These are phyloP conservation scores for Botryotinia globosa DNA, from an alignment of 2,329 filamentous ascomycete species.

Conservation along the genomic window DNA sequence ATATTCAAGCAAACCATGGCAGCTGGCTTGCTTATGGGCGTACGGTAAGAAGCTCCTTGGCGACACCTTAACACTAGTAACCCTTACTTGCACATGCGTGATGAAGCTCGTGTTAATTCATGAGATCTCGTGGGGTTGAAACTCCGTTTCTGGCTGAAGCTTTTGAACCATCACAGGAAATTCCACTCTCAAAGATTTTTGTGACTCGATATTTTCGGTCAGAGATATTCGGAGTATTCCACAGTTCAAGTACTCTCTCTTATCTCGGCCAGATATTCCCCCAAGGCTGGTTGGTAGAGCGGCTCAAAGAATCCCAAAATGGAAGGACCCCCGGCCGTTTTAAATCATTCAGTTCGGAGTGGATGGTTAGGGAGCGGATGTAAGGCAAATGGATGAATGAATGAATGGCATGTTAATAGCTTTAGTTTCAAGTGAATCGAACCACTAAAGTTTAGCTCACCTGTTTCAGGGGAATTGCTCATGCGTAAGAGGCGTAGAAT, in stretches of 20 bases:
- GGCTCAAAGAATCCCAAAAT: neutral
- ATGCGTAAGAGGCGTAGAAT: neutral
- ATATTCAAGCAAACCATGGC: neutral
- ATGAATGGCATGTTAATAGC: neutral
- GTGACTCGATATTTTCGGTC: constrained; percentile 4
- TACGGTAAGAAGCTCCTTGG: neutral
- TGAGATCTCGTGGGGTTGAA: neutral
- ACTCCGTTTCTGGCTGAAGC: neutral
- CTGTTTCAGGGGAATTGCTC: neutral
- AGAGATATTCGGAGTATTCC: neutral
- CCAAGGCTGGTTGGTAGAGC: neutral
- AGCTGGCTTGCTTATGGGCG: constrained; percentile 1
- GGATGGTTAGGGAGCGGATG: neutral
- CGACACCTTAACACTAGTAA: neutral
- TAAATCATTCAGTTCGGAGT: neutral
- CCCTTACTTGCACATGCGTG: neutral
- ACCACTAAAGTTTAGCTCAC: neutral
- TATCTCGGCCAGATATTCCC: neutral
- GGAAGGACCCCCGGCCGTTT: constrained; percentile 4
- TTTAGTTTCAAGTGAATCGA: neutral
- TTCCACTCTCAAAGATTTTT: neutral
- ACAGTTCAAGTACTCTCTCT: neutral
- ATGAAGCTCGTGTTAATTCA: neutral
- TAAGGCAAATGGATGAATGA: neutral
- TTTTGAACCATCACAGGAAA: neutral